Evolutionary conservation across 164 flowering plant genomes (phyloP), one percentile per base, ranked within the genome.

Genomic region (Magnolia changhungtana): DNA sequence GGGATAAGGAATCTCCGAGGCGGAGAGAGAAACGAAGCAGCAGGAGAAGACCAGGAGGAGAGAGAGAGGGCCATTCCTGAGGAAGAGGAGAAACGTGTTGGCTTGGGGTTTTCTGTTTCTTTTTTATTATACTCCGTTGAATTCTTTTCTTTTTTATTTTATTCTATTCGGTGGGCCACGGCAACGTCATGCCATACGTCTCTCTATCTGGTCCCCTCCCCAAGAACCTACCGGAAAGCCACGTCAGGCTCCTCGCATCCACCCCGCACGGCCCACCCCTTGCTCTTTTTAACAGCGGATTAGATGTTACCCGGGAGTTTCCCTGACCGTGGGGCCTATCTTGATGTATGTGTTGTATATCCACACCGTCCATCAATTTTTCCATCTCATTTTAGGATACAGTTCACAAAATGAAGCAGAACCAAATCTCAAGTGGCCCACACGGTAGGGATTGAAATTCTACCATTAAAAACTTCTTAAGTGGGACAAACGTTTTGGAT

Each of bases 1-100:
- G 27, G 24, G 58, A 45, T 2, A 24, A 50, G 29, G 18, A 70
- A 49, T 21, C 24, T 49, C 55, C 4, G 59, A 49, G 72, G 23
- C 13, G 2, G 67, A 64, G 67, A 64, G 67, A 16, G 16, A 16
- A 16, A 11, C 8, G 61, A 11, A 55, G 61, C 61, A 55, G 61
- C 61, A 55, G 61, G 13, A 68, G 71, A 18, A 68, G 71, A 0
- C 14, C 21, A 68, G 19, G 71, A 68, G 10, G 18, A 8, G 71
- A 37, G 49, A 20, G 29, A 70, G 27, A 70, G 67, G 16, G 77
- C 69, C 77, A 74, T 74, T 49, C 51, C 31, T 31, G 7, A 8
- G 14, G 7, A 8, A 0, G 74, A 20, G 24, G 21, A 6, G 77
- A 67, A 75, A 67, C 77, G 77, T 75, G 77, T 75, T 14, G 69